Evolutionary conservation across 164 flowering plant genomes (phyloP), one percentile per base, ranked within the genome.

Genomic region (Nymphaea colorata): DNA sequence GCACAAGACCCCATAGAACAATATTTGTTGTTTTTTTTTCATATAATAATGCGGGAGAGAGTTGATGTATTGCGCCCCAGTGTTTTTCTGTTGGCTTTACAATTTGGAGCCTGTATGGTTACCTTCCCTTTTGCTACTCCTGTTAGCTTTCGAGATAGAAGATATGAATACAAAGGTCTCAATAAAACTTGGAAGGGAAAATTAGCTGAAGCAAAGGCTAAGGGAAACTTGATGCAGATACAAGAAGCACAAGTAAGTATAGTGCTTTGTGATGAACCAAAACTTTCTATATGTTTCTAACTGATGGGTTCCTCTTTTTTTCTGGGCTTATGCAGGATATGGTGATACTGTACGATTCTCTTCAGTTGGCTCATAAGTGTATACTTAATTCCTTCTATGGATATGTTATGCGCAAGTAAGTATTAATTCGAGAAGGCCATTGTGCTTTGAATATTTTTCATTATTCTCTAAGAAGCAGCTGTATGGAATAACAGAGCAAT

Each of bases 391-490:
- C 99, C 42, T 95, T 95, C 77, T 95, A 95, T 76, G 99, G 99
- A 75, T 95, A 95, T 76, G 99, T 95, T 74, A 95, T 95, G 99
- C 96, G 98, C 82, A 95, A 95, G 98, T 93, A 76, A 81, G 93
- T 81, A 25, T 25, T 25, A 25, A 25, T 69, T 65, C 57, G 6
- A 68, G 6, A 68, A 66, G 44, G 5, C 63, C n/a, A 15, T 61
- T 61, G 63, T 61, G 8, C 63, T 16, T 5, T 61, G 6, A 5
- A 61, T 61, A 6, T 16, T 25, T 25, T 61, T 61, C 14, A 16
- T 61, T 61, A 1, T 25, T 25, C 36, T 25, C 36, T 25, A 25
- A 25, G 36, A 25, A 25, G 36, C 36, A 25, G 36, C 36, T 25
- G 36, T 25, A 25, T 25, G 36, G 36, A 25, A 25, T 25, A 25